These are phyloP conservation scores for Cyclanthera cordifolia DNA, from an alignment of 306 rosid genomes.

Conservation along the genomic window DNA sequence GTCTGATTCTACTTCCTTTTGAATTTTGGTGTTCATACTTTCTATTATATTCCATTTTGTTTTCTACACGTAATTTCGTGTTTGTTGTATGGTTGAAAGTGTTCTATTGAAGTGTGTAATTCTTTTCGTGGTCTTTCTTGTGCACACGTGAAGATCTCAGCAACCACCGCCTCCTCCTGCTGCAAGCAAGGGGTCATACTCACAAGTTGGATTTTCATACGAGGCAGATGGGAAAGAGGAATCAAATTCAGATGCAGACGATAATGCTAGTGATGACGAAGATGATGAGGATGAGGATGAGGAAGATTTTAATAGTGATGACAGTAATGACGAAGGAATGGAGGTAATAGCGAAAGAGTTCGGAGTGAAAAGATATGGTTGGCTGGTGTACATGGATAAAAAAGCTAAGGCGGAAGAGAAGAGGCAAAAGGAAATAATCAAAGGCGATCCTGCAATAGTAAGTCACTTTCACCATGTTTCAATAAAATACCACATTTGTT, in stretches of 20 bases:
- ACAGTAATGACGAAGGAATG: slow-evolving; percentile 96
- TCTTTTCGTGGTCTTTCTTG: slow-evolving; percentile 15
- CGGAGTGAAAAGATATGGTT: slow-evolving; percentile 86
- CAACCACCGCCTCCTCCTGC: slow-evolving; percentile 43
- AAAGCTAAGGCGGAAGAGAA: slow-evolving; percentile 92
- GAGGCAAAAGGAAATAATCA: slow-evolving; percentile 89
- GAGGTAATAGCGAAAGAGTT: slow-evolving; percentile 84
- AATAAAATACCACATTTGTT: not conserved
- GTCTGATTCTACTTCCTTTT: not conserved
- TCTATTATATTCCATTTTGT: not conserved
- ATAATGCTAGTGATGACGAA: slow-evolving; percentile 54
- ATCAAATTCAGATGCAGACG: slow-evolving; percentile 63
- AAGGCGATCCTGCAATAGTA: slow-evolving; percentile 97
- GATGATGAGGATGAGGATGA: slow-evolving; percentile 61
- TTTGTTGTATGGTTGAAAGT: not conserved
- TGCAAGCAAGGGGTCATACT: slow-evolving; percentile 71
- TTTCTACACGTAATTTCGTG: not conserved
- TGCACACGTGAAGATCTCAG: slow-evolving; percentile 44
- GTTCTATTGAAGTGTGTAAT: not conserved
- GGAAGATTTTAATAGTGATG: slow-evolving; percentile 85
- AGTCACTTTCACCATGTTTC: slow-evolving; percentile 23
- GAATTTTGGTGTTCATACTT: not conserved
- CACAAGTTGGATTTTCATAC: slow-evolving; percentile 91
- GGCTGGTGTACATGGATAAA: slow-evolving; percentile 99
- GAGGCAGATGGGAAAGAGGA: slow-evolving; percentile 83